Conservation (phyloP, 257 asterid species). For the Fraxinus anomala region DNA sequence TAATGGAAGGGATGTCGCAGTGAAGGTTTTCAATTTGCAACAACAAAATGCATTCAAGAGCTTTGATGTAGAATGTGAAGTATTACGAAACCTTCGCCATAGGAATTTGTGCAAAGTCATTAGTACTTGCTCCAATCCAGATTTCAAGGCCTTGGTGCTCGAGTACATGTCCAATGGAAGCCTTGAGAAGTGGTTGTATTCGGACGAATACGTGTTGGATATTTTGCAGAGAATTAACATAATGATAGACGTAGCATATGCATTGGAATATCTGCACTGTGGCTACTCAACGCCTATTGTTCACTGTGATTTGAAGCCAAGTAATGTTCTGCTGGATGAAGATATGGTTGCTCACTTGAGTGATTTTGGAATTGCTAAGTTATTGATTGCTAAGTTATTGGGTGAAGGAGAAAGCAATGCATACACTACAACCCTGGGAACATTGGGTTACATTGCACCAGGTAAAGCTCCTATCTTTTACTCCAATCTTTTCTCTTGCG, state of each 20-base stretch:
- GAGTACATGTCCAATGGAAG: slow-evolving; percentile 34
- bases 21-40: slow-evolving; percentile 30
- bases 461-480: slow-evolving; percentile 7
- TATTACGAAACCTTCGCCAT: slow-evolving; percentile 27
- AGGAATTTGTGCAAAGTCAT: slow-evolving; percentile 32
- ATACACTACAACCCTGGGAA: slow-evolving; percentile 22
- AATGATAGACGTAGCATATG: slow-evolving; percentile 26
- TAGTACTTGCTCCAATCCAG: slow-evolving; percentile 26
- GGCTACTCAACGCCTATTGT: slow-evolving; percentile 20
- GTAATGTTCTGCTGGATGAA: slow-evolving; percentile 25
- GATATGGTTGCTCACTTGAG: slow-evolving; percentile 24
- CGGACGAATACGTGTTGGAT: slow-evolving; percentile 17
- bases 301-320: slow-evolving; percentile 36
- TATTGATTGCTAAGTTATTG: slow-evolving; percentile 25
- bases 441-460: slow-evolving; percentile 32
- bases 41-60: slow-evolving; percentile 21
- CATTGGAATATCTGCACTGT: slow-evolving; percentile 34
- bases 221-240: slow-evolving; percentile 23
- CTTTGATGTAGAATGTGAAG: slow-evolving; percentile 29
- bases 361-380: slow-evolving; percentile 32
- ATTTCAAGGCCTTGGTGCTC: slow-evolving; percentile 34
- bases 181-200: slow-evolving; percentile 33
- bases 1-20: slow-evolving; percentile 21
- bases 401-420: slow-evolving; percentile 13
- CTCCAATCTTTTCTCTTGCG: neutral